Evolutionary conservation across 495 filamentous ascomycete genomes (phyloP), one percentile per base, ranked within the genome.

Genomic region (Coniosporium apollinis): DNA sequence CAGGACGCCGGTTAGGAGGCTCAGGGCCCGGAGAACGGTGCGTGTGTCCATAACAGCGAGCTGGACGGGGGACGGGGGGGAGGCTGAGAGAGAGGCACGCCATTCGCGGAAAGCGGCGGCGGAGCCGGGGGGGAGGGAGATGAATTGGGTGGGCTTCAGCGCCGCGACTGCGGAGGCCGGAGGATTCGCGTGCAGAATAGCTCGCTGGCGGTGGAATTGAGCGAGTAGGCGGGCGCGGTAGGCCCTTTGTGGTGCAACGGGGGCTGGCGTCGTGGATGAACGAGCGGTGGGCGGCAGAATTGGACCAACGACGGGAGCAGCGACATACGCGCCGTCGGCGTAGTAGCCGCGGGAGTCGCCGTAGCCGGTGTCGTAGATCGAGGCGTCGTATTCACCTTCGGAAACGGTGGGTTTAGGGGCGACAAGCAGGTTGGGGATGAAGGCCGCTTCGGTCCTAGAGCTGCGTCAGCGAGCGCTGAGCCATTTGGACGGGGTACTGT

Each of bases 261-360:
- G 4, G 28, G 17, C 36, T 43, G 13, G 35, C 31, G 7, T 42
- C 21, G 24, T 9, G 24, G 24, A 26, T 2, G 39, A 37, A n/a
- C 34, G 33, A 9, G 33, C 33, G 9, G 39, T 19, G 5, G 7
- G 19, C 10, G 44, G 36, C 6, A 42, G 30, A 7, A 22, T 19
- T 2, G 44, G 46, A 9, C 43, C 47, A 18, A 48, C 42, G 3
- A 51, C 48, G 1, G 66, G 66, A 2, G 53, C 58, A 9, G 70
- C 75, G 8, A 66, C 66, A 41, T 78, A 85, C n/a, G 77, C 74
- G 22, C 80, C 79, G 47, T 84, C 73, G 18, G 65, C 47, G 45
- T 80, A 81, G 45, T 67, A 75, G 2, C 72, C 79, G 30, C 70
- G 46, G 21, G 56, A 54, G 49, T 72, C 65, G 34, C 59, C 65